Evolutionary conservation across 2,329 filamentous ascomycete genomes (phyloP), one percentile per base, ranked within the genome.

Genomic region (Ramularia endophylla): DNA sequence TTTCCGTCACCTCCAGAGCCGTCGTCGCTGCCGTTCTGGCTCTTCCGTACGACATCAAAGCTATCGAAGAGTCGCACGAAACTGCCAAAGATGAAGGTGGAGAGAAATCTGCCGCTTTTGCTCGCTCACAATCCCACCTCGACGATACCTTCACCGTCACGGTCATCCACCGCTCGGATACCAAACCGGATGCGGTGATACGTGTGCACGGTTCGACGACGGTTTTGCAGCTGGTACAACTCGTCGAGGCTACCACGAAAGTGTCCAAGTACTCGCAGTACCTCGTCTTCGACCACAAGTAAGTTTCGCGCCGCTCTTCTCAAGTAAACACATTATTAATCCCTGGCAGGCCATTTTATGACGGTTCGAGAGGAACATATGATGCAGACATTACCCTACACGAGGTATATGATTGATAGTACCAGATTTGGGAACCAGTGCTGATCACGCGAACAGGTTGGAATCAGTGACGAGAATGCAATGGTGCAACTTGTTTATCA

Each of bases 211-310:
- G 9, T n/a, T 34, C 32, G 4, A 34, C 32, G 8, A 34, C 15
- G 18, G 32, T 34, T n/a, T 8, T 7, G 17, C 32, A 34, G 13
- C 20, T 34, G 32, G 11, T 17, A 9, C 17, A 20, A 7, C 13
- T 34, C n/a, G 20, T 34, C 11, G 16, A 34, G 32, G 32, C 18
- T 17, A 17, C 32, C 1, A 19, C 17, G 11, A 17, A 34, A 6
- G 32, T 34, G 17, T 34, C 32, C 17, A 34, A 20, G 17, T 34
- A 22, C n/a, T n/a, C 17, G 32, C 32, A 34, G 32, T 34, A 19
- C 17, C 17, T 34, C 15, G 32, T 34, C n/a, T 34, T n/a, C 17
- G 17, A 34, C 13, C 32, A 34, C 22, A 25, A 25, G 22, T 25
- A 11, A 25, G 22, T 25, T 6, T 11, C 11, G 11, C 6, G 22